Conservation (phyloP, 192 early-diverging fungal species). For the Coemansia sp. region DNA sequence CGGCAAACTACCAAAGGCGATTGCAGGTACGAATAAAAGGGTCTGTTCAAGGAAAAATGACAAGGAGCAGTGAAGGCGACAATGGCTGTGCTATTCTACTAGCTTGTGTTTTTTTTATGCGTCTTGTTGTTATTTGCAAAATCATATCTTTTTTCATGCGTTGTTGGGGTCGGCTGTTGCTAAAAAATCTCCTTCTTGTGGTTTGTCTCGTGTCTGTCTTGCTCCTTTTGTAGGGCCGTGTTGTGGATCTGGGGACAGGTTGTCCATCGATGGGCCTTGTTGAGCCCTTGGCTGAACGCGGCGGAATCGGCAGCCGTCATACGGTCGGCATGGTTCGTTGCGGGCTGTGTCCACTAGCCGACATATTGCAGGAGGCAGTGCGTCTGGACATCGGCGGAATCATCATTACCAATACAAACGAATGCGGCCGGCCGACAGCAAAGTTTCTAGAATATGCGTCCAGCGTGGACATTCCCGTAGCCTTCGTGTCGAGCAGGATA, state of each 20-base stretch:
- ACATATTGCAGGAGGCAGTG: conserved; percentile 25
- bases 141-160: neutral
- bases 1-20: conserved; percentile 19
- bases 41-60: neutral
- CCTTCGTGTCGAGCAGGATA: conserved; percentile 35
- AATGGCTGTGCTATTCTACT: neutral
- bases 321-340: conserved; percentile 41
- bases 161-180: too few relatives aligned
- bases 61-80: neutral
- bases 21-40: conserved; percentile 30
- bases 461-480: conserved; percentile 30
- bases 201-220: too few relatives aligned
- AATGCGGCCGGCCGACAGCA: conserved; percentile 34
- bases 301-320: conserved; percentile 3
- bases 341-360: conserved; percentile 34
- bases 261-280: conserved; percentile 8
- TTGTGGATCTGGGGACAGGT: conserved; percentile 24
- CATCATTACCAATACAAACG: conserved; percentile 39
- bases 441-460: conserved; percentile 32
- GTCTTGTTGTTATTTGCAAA: neutral
- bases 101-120: neutral
- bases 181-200: too few relatives aligned
- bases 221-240: conserved; percentile 36
- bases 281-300: neutral
- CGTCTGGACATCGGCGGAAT: conserved; percentile 30